Evolutionary conservation across 768 basidiomycete genomes (phyloP).

Genomic region (Phaeolepiota aurea): DNA sequence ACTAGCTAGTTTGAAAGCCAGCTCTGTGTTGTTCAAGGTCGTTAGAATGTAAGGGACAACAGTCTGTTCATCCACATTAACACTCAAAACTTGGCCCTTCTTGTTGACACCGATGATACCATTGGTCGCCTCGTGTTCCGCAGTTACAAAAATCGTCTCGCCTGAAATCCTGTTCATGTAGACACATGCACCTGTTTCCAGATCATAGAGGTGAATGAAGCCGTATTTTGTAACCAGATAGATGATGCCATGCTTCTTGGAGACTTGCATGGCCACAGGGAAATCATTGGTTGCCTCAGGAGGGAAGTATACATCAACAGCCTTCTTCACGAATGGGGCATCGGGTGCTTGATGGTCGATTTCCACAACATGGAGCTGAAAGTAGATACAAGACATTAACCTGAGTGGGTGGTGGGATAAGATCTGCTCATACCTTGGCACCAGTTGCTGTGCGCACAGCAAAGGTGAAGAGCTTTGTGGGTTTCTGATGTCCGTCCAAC

Average conservation of each 20-base stretch:
- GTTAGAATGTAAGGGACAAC: constrained; percentile 92
- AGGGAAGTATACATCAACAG: constrained; percentile 98
- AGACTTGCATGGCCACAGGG: constrained; percentile 99
- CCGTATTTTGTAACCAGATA: constrained; percentile 99
- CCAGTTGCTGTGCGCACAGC: constrained; percentile 94
- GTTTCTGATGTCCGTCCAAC: constrained; percentile 77
- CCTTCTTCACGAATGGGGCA: constrained; percentile 92
- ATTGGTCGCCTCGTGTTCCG: constrained; percentile 87
- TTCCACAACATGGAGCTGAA: constrained; percentile 93
- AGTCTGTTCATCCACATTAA: constrained; percentile 93
- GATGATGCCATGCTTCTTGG: constrained; percentile 91
- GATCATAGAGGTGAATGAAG: constrained; percentile 98
- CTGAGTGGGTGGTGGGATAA: neutral
- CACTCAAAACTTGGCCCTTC: constrained; percentile 97
- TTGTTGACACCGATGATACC: constrained; percentile 99
- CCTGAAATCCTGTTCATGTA: constrained; percentile 99
- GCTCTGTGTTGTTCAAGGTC: constrained; percentile 92
- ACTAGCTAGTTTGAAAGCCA: constrained; percentile 96
- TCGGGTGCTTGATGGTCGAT: constrained; percentile 93
- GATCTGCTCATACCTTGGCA: constrained; percentile 67
- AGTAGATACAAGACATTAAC: constrained; percentile 1
- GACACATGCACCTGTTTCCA: constrained; percentile 93
- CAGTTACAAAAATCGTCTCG: constrained; percentile 98
- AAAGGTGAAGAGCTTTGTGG: constrained; percentile 91
- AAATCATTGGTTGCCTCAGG: constrained; percentile 97